These are phyloP conservation scores for Neurospora sp. DNA, from an alignment of 495 filamentous ascomycete genomes.

Conservation along the genomic window DNA sequence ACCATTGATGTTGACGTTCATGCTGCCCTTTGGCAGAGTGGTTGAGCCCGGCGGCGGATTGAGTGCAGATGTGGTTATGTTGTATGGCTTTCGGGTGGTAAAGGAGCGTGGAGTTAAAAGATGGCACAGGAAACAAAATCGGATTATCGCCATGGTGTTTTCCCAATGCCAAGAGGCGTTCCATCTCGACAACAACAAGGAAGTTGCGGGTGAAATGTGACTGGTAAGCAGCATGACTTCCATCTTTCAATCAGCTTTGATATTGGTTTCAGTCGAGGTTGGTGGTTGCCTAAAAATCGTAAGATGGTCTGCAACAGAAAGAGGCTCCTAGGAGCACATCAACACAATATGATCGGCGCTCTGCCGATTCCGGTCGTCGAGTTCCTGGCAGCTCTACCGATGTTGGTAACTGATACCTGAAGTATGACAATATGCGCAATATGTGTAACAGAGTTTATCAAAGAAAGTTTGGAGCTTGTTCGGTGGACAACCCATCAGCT, in stretches of 20 bases:
- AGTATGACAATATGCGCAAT: not conserved
- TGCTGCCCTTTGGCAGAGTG: slow-evolving; percentile 10
- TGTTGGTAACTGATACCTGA: not conserved
- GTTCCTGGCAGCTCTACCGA: too few relatives aligned
- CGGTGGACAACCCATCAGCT: not conserved
- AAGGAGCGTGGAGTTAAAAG: not conserved
- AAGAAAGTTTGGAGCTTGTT: accelerated
- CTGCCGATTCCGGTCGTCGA: not conserved
- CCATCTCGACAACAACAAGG: not conserved
- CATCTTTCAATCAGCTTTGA: not conserved
- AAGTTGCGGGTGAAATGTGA: not conserved
- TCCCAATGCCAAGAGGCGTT: not conserved
- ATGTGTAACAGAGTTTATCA: not conserved
- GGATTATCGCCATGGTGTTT: not conserved
- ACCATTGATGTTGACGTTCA: slow-evolving; percentile 20
- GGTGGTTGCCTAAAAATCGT: not conserved
- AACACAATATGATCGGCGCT: not conserved
- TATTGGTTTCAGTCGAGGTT: not conserved
- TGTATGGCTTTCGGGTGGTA: not conserved
- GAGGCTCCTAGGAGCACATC: not conserved
- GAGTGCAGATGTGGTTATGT: not conserved
- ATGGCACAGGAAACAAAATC: not conserved
- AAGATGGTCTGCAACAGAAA: not conserved
- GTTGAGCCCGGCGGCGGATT: not conserved
- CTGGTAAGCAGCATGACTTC: not conserved